Conservation (phyloP, 345 rosid genomes). For the Euphorbia lathyris region DNA sequence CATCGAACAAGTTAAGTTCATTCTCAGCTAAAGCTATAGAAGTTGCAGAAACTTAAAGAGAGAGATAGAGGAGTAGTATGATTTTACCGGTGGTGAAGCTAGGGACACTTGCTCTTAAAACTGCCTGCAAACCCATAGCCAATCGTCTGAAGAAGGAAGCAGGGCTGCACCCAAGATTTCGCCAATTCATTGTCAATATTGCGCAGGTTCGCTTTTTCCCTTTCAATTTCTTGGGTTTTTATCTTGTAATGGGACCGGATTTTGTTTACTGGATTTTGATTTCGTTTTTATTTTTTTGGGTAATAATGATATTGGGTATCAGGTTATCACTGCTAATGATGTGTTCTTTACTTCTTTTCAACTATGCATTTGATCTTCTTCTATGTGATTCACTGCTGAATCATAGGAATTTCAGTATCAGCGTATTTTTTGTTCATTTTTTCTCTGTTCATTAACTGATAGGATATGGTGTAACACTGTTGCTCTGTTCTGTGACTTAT, state of each 20-base stretch:
- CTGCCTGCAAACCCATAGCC: slow-evolving; percentile 75
- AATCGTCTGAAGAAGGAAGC: slow-evolving; percentile 78
- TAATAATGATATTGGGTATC: neutral
- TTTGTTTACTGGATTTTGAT: neutral
- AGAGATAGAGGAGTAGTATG: slow-evolving; percentile 26
- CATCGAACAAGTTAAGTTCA: neutral
- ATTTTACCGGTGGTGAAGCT: slow-evolving; percentile 59
- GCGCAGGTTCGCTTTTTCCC: slow-evolving; percentile 56
- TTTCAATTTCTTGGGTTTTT: neutral
- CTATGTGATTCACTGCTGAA: no score
- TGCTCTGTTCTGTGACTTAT: neutral
- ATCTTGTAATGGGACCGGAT: neutral
- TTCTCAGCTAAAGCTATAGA: neutral
- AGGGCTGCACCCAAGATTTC: slow-evolving; percentile 59
- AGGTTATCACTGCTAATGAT: neutral
- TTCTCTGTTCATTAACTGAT: neutral
- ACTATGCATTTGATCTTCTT: neutral
- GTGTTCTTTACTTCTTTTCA: neutral
- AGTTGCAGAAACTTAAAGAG: neutral
- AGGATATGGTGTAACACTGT: neutral
- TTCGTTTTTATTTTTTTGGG: neutral
- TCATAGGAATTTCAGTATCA: neutral
- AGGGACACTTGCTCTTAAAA: slow-evolving; percentile 74
- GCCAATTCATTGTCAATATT: slow-evolving; percentile 63
- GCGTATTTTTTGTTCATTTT: neutral